phyloP scores from a whole-genome alignment of 371 early-diverging fungal species.

The Mortierella sp. region DNA sequence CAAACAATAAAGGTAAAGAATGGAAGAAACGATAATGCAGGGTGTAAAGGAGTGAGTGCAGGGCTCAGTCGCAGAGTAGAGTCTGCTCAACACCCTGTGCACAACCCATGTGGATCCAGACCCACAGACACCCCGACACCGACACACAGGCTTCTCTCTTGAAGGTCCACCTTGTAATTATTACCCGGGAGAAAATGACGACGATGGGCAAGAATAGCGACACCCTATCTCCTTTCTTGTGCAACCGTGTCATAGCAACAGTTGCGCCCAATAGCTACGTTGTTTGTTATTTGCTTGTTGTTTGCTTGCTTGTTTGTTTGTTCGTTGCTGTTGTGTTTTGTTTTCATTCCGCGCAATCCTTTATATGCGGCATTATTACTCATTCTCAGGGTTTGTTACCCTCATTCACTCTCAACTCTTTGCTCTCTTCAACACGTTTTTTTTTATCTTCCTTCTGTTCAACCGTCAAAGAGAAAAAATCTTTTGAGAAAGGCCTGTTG shows the following conservation, averaged over 20 bases:
- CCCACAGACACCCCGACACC: background rate
- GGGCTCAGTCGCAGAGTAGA: background rate
- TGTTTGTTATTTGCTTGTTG: background rate
- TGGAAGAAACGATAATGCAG: background rate
- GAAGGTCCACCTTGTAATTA: background rate
- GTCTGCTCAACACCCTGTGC: background rate
- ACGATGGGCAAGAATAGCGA: background rate
- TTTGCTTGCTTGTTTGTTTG: background rate
- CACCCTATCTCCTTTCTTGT: background rate
- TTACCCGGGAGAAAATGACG: background rate
- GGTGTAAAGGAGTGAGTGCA: background rate
- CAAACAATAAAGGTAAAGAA: background rate
- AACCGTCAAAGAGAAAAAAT: background rate
- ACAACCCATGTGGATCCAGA: background rate
- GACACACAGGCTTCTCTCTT: background rate
- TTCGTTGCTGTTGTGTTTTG: background rate
- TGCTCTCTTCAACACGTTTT: background rate
- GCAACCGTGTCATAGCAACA: background rate
- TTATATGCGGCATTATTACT: conserved; percentile 8
- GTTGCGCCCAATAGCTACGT: background rate
- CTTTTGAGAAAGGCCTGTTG: background rate
- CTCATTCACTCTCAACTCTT: background rate
- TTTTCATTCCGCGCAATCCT: background rate
- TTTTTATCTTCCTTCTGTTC: too few relatives aligned
- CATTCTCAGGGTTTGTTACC: conserved; percentile 3